Evolutionary conservation across 768 basidiomycete genomes (phyloP), one percentile per base, ranked within the genome.

Genomic region (Termitomyces bulborhizus): DNA sequence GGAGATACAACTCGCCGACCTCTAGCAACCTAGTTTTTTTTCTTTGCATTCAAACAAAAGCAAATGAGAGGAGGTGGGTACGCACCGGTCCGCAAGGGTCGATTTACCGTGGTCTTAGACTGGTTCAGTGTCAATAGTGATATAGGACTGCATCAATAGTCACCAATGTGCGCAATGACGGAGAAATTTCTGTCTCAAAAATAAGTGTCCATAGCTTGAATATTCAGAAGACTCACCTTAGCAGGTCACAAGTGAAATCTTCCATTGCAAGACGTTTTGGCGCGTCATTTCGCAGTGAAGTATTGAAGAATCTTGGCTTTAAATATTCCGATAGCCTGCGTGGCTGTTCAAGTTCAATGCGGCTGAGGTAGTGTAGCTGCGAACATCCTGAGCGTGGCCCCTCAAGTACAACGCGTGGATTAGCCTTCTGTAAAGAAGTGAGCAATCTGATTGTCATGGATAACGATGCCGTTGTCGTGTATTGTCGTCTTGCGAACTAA

Each of bases 91-190:
- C 6, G 93, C 92, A 54, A 97, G 75, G 4, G 93, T 97, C 4
- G 92, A 94, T 76, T 98, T 98, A 51, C 96, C 96, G 70, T 97
- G 95, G 69, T 97, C 90, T 57, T 50, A 34, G 32, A 34, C 55
- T n/a, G 49, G 26, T 49, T 55, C 41, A 55, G 37, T 21, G 50
- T 54, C 31, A 34, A 50, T 54, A 7, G 56, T 48, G 40, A 51
- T 21, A 40, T n/a, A 48, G 47, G 40, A 32, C 12, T 4, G 21
- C 4, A 26, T 32, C 9, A 24, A 12, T 51, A 57, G 67, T 53
- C 64, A 85, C 93, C 93, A 62, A 97, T 97, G 68, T 98, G 95
- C 1, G 94, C 94, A 66, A 98, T 96, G 61, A 98, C 93, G 9
- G 93, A 95, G 68, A 98, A 93, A 69, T 98, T 98, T 51, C 88